Base-by-base conservation (phyloP, 2,329 filamentous ascomycete species). In the Hymenoscyphus scutula region DNA sequence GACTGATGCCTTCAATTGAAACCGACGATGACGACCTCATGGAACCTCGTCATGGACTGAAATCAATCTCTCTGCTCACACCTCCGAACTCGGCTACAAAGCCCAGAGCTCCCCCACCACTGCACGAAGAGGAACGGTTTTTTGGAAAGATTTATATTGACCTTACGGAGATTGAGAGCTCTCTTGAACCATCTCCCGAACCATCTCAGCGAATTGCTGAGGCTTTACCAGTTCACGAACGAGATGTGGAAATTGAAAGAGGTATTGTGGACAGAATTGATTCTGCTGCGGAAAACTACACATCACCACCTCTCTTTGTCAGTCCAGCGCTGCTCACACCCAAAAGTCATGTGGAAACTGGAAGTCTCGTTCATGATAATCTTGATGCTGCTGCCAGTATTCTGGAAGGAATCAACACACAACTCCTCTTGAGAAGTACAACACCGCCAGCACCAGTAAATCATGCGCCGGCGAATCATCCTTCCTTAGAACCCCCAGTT, bases 401-500 rank as follows among this genome's bases (percentile, higher is more conserved):
- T 29, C 27, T 29, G 27, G 27, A 29, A 29, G 27, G 27, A 29
- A 29, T 29, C 6, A 23, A 45, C 17, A 45, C 19, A 45, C n/a
- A 45, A 5, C n/a, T n/a, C n/a, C 8, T 23, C 8, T 10, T 45
- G 1, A 17, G 8, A 7, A 45, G 15, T 8, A 8, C 41, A 45
- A 10, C 41, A 5, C 11, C n/a, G 19, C 41, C 41, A 45, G 17
- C 19, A 23, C n/a, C n/a, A 15, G 41, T 23, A 19, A 45, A 6
- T 17, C 5, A 45, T 45, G 4, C 41, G n/a, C n/a, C 17, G 23
- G 1, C 19, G 3, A 45, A 19, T 19, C n/a, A n/a, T 25, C 45
- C n/a, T 3, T 17, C 17, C 7, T n/a, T n/a, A 41, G 8, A 34
- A 23, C 32, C 55, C 65, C 8, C 53, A 53, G 3, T 61, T 55